These are phyloP conservation scores for Colletotrichum spaethianum DNA, from an alignment of 2,329 filamentous ascomycete genomes.

Conservation along the genomic window DNA sequence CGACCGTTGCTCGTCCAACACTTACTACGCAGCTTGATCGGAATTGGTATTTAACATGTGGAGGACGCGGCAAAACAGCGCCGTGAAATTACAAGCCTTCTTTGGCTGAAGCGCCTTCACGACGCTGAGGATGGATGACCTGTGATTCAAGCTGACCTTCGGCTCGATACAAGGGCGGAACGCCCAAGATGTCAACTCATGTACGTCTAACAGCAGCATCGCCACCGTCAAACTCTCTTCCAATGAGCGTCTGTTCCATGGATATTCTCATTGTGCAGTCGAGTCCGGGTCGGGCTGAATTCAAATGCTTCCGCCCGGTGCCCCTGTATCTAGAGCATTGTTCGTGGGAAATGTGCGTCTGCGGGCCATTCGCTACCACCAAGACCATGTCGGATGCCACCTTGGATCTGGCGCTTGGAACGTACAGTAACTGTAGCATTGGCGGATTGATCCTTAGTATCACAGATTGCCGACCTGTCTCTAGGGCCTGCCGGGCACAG, in stretches of 20 bases:
- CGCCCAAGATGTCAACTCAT: constrained; percentile 48
- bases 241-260: constrained; percentile 50
- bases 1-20: not conserved
- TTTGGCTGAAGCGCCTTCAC: constrained; percentile 32
- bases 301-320: constrained; percentile 55
- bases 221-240: constrained; percentile 49
- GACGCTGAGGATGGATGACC: constrained; percentile 41
- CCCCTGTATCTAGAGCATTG: constrained; percentile 51
- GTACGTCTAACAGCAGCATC: constrained; percentile 52
- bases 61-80: not conserved
- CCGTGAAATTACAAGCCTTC: not conserved
- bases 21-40: not conserved
- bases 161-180: constrained; percentile 44
- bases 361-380: not conserved
- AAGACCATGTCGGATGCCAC: not conserved
- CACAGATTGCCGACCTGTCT: constrained; percentile 52
- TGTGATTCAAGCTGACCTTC: constrained; percentile 50
- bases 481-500: constrained; percentile 62
- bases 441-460: not conserved
- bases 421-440: not conserved
- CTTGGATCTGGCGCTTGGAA: not conserved
- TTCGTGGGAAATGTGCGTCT: not conserved
- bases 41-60: not conserved
- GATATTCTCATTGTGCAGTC: constrained; percentile 54
- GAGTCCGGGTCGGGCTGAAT: constrained; percentile 48